A percentile compares a stretch with the other conserved stretches of the same genome.
Conservation (phyloP, 73 alveolate genomes). For the Tetrahymena borealis region DNA sequence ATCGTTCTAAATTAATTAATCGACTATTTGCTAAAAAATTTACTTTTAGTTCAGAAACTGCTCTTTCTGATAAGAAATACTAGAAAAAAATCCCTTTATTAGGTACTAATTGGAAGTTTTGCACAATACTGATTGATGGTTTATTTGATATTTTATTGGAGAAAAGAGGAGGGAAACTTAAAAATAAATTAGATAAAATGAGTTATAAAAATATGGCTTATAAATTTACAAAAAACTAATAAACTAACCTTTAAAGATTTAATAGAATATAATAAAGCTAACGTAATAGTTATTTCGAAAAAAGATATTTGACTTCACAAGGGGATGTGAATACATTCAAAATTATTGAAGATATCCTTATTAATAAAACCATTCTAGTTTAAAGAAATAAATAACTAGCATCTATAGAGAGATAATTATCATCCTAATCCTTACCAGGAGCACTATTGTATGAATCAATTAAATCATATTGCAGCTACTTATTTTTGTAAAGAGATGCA, state of each 20-base stretch:
- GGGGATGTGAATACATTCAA: neutral
- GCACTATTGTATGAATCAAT: neutral
- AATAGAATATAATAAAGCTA: neutral
- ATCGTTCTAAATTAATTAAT: neutral
- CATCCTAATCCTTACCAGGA: neutral
- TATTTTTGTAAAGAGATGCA: neutral
- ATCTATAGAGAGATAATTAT: neutral
- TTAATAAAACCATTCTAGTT: neutral
- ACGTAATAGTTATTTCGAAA: neutral
- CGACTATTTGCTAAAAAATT: neutral
- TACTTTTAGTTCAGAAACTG: neutral
- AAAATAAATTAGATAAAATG: neutral
- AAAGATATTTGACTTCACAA: neutral
- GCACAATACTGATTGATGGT: neutral
- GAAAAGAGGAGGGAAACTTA: neutral
- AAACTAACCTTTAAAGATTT: neutral
- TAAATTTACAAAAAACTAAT: neutral
- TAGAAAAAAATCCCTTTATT: neutral
- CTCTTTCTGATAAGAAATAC: neutral
- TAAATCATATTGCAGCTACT: neutral
- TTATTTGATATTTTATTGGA: neutral
- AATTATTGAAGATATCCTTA: neutral
- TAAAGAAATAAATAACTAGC: neutral
- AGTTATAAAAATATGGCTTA: neutral
- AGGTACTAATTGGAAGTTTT: neutral